Conservation (phyloP, 2,329 filamentous ascomycete genomes). For the Diaporthe sp. region DNA sequence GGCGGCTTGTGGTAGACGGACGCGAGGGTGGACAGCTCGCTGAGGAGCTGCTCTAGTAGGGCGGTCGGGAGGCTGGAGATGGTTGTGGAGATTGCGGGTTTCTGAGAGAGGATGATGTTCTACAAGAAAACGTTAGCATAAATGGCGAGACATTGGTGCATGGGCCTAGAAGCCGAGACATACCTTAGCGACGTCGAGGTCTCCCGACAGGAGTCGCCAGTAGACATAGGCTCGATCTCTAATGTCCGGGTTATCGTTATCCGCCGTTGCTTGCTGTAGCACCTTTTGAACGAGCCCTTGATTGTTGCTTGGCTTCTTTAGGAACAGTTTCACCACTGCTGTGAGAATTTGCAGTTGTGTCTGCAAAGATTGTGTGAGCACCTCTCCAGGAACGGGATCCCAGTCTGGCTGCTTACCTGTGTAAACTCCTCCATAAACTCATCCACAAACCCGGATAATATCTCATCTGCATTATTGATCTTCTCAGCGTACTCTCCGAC, state of each 20-base stretch:
- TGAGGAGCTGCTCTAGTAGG: conserved; percentile 90
- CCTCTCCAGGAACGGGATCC: not conserved
- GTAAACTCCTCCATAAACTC: conserved; percentile 97
- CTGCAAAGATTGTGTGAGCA: conserved; percentile 58
- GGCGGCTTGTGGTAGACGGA: conserved; percentile 99
- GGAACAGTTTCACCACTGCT: conserved; percentile 95
- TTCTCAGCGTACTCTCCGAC: conserved; percentile 99
- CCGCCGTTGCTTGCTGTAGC: conserved; percentile 89
- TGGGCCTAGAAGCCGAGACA: too few species aligned
- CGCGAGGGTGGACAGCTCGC: conserved; percentile 92
- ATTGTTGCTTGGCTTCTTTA: conserved; percentile 95
- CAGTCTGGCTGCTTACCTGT: conserved; percentile 70
- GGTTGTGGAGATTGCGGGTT: conserved; percentile 93
- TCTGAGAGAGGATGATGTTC: conserved; percentile 93
- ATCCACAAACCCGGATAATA: conserved; percentile 91
- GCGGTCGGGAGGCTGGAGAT: conserved; percentile 89
- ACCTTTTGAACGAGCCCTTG: conserved; percentile 95
- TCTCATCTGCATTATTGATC: conserved; percentile 98
- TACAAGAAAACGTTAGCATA: too few species aligned
- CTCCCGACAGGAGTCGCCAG: conserved; percentile 95
- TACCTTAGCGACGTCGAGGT: conserved; percentile 90
- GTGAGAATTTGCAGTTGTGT: conserved; percentile 99
- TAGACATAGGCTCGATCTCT: conserved; percentile 98
- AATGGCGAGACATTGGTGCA: too few species aligned
- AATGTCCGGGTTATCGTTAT: conserved; percentile 98